These are phyloP conservation scores for Odontarrhena argentea DNA, from an alignment of 345 rosid species.

Conservation along the genomic window DNA sequence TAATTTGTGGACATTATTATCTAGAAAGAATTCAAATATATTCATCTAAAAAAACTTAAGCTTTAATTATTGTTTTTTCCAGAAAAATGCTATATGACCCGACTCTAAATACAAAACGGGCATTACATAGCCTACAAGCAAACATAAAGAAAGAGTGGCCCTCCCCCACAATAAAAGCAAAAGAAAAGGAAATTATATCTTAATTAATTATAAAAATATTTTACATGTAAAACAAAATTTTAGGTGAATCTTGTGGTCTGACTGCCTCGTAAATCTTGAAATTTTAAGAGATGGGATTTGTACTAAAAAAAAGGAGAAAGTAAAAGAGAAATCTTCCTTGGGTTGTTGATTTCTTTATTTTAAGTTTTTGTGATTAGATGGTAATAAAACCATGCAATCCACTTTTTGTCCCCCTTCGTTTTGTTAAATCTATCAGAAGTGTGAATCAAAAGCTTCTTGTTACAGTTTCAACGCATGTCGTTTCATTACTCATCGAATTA, in stretches of 20 bases:
- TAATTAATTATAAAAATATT: not conserved
- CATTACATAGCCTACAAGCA: slow-evolving; percentile 40
- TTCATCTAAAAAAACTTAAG: slow-evolving; percentile 10
- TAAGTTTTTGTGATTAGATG: slow-evolving; percentile 32
- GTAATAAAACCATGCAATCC: slow-evolving; percentile 32
- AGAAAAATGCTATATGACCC: slow-evolving; percentile 40
- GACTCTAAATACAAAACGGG: slow-evolving; percentile 32
- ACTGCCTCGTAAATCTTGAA: slow-evolving; percentile 38
- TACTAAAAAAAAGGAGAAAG: slow-evolving; percentile 37
- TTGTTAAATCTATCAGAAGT: slow-evolving; percentile 6
- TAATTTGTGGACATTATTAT: slow-evolving; percentile 7
- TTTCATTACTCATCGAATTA: slow-evolving; percentile 16
- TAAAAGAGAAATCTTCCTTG: slow-evolving; percentile 30
- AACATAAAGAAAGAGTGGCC: slow-evolving; percentile 35
- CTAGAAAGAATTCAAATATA: not conserved
- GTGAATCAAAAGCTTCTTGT: slow-evolving; percentile 25
- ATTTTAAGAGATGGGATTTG: slow-evolving; percentile 32
- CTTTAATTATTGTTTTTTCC: not conserved
- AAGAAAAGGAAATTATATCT: slow-evolving; percentile 14
- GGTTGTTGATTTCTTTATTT: not conserved
- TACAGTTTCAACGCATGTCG: slow-evolving; percentile 31
- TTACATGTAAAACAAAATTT: not conserved
- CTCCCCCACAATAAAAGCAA: slow-evolving; percentile 38
- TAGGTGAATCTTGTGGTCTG: slow-evolving; percentile 31
- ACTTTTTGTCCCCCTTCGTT: slow-evolving; percentile 32